A percentile compares a stretch with the other conserved stretches of the same genome.
These are phyloP conservation scores for Alternaria viburni DNA, from an alignment of 2,329 filamentous ascomycete genomes.

Conservation along the genomic window DNA sequence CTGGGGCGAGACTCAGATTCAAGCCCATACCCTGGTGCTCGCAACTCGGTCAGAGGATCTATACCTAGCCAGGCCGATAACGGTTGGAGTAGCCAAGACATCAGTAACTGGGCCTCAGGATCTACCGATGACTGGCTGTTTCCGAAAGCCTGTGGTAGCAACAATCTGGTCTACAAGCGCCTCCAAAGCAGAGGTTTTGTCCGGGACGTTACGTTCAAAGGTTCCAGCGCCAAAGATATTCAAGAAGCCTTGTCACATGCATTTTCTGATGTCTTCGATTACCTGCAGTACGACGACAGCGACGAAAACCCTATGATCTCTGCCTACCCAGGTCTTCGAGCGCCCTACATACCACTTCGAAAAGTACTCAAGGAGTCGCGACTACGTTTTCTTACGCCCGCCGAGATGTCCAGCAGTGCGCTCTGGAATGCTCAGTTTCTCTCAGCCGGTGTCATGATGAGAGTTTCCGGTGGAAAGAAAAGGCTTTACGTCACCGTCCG, in stretches of 20 bases:
- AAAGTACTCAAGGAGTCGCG: conserved; percentile 77
- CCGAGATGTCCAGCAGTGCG: conserved; percentile 75
- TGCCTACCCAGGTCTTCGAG: conserved; percentile 63
- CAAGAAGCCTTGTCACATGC: conserved; percentile 67
- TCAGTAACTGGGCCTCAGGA: conserved; percentile 56
- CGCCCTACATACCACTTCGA: conserved; percentile 75
- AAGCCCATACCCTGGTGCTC: conserved; percentile 24
- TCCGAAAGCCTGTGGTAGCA: conserved; percentile 70
- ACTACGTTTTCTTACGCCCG: conserved; percentile 71
- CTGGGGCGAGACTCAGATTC: conserved; percentile 32
- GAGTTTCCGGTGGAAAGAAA: conserved; percentile 64
- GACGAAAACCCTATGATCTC: conserved; percentile 35
- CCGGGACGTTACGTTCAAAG: conserved; percentile 66
- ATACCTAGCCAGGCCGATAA: conserved; percentile 48
- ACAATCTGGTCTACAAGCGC: conserved; percentile 70
- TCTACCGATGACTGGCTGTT: conserved; percentile 65
- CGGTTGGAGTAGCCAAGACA: conserved; percentile 57
- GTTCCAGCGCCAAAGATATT: conserved; percentile 71
- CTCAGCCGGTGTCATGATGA: conserved; percentile 74
- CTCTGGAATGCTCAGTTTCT: conserved; percentile 76
- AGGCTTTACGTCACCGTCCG: conserved; percentile 78
- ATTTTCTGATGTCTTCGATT: conserved; percentile 62
- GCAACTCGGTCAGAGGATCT: conserved; percentile 16
- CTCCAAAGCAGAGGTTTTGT: conserved; percentile 77
- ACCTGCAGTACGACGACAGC: conserved; percentile 35